These are phyloP conservation scores for Mycena venus DNA, from an alignment of 768 basidiomycete genomes.

Conservation along the genomic window DNA sequence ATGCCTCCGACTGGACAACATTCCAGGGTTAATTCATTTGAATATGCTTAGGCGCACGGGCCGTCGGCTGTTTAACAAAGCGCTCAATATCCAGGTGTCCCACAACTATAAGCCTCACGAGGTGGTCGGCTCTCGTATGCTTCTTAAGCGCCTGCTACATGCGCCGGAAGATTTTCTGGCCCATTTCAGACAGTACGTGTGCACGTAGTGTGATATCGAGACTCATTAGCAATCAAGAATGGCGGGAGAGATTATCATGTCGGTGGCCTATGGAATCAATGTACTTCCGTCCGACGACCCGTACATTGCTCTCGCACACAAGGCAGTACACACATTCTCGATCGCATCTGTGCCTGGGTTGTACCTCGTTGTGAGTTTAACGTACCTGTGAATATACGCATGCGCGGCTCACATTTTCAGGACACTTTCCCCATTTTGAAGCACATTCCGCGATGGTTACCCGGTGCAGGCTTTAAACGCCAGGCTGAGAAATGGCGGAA, in stretches of 20 bases:
- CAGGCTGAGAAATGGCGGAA: slow-evolving; percentile 50
- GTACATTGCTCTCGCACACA: slow-evolving; percentile 43
- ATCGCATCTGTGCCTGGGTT: slow-evolving; percentile 42
- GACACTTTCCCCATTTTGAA: no score
- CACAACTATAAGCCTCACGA: no score
- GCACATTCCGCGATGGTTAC: no score
- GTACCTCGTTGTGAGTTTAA: slow-evolving; percentile 43
- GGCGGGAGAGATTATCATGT: slow-evolving; percentile 44
- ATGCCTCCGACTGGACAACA: background rate
- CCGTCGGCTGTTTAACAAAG: slow-evolving; percentile 1
- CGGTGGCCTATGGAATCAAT: slow-evolving; percentile 46
- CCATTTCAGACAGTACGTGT: no score
- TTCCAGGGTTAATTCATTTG: background rate
- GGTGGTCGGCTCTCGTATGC: background rate
- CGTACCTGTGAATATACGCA: no score
- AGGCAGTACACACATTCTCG: no score
- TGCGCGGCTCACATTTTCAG: background rate
- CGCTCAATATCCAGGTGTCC: background rate
- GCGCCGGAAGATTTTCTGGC: background rate
- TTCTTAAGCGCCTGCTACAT: slow-evolving; percentile 25
- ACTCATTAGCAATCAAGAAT: slow-evolving; percentile 7
- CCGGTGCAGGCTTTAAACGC: slow-evolving; percentile 59
- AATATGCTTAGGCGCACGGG: background rate
- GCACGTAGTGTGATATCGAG: background rate
- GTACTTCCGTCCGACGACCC: slow-evolving; percentile 45